Conservation (phyloP, 208 protist species). For the Leishmania martiniquensis region DNA sequence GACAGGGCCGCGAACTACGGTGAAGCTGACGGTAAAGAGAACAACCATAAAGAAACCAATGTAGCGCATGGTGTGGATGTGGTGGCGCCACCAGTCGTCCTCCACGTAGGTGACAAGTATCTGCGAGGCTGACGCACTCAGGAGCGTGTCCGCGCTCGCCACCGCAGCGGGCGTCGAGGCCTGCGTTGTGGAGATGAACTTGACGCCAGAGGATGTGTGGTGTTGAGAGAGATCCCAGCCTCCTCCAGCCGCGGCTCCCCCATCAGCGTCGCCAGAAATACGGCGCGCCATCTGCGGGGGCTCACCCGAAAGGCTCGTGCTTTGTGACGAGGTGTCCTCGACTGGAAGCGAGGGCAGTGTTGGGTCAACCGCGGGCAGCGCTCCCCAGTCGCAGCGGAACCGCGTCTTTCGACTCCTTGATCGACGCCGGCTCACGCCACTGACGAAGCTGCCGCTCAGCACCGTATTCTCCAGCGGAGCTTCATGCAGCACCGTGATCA, state of each 20-base stretch:
- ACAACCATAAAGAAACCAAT: conserved; percentile 62
- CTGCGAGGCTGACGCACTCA: conserved; percentile 15
- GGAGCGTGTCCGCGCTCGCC: background rate
- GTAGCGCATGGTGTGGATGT: conserved; percentile 80
- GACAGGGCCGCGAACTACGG: conserved; percentile 44
- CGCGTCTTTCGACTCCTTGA: background rate
- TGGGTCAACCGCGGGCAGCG: background rate
- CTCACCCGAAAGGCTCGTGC: background rate
- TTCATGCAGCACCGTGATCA: conserved; percentile 24
- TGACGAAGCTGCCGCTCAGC: conserved; percentile 9
- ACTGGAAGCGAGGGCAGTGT: background rate
- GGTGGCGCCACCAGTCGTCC: conserved; percentile 74
- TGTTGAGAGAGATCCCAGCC: background rate
- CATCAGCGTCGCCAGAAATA: background rate
- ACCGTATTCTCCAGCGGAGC: conserved; percentile 5
- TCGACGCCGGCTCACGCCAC: background rate
- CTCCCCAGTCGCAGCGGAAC: conserved; percentile 1
- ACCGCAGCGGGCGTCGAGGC: background rate
- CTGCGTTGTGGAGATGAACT: background rate
- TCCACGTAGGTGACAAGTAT: conserved; percentile 60
- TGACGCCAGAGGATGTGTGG: background rate
- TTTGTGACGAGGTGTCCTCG: background rate
- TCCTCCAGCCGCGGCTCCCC: background rate
- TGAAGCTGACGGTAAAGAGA: conserved; percentile 32
- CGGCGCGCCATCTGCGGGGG: background rate